Evolutionary conservation across 768 basidiomycete genomes (phyloP).

Genomic region (Ramaria rubella): DNA sequence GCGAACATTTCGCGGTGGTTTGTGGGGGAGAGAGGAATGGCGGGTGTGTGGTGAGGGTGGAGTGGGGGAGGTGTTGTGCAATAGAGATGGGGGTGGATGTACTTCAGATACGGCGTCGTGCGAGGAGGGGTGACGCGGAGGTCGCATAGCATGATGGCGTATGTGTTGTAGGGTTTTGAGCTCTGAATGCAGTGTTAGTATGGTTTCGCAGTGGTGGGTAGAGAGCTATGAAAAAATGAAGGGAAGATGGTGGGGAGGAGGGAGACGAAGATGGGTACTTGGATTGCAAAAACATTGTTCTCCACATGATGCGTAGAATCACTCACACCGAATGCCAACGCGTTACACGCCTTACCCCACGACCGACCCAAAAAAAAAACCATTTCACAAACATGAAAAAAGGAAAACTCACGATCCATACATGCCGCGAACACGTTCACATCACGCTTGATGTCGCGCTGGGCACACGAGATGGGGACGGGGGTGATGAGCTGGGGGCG

Average conservation of each 20-base stretch:
- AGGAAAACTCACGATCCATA: slow-evolving; percentile 28
- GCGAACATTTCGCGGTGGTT: slow-evolving; percentile 1
- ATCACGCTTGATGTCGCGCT: slow-evolving; percentile 68
- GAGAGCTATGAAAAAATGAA: background rate
- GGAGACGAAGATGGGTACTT: background rate
- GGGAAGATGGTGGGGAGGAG: background rate
- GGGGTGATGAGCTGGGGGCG: slow-evolving; percentile 43
- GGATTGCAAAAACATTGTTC: background rate
- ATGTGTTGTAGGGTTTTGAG: slow-evolving; percentile 2
- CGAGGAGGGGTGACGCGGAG: background rate
- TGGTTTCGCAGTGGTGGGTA: background rate
- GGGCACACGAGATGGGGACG: slow-evolving; percentile 51
- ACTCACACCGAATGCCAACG: too few relatives aligned
- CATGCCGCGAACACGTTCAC: slow-evolving; percentile 81
- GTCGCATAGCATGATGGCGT: slow-evolving; percentile 4
- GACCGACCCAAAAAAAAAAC: too few relatives aligned
- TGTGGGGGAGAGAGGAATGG: background rate
- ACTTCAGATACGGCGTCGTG: background rate
- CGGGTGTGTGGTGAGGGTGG: background rate
- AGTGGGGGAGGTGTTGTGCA: background rate
- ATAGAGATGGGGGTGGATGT: background rate
- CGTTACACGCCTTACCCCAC: too few relatives aligned
- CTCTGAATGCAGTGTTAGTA: background rate
- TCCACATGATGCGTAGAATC: too few relatives aligned
- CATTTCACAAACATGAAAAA: background rate